Evolutionary conservation across 345 rosid species (phyloP), one percentile per base, ranked within the genome.

Genomic region (Passiflora organensis): DNA sequence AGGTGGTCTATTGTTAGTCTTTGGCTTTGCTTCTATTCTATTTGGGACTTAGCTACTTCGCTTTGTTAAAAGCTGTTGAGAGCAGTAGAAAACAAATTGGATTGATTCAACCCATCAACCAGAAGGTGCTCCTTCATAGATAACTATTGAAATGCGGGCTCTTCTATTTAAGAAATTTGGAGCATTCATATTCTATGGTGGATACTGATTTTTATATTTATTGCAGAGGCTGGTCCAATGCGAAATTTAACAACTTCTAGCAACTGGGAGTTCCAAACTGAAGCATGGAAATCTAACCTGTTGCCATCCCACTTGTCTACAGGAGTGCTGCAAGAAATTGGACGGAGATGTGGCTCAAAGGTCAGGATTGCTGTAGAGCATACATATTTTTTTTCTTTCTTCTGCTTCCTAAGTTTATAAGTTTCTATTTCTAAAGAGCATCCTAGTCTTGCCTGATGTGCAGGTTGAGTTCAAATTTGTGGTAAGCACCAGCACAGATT

Each of bases 301-400:
- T 69, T 81, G 46, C 78, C 80, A 9, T 63, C 95, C 58, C 83
- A 83, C 70, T 70, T 93, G 59, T 82, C 71, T 57, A 82, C 85
- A 52, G 78, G 84, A 59, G 99, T 83, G 36, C 74, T 93, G 56
- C 97, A 83, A 47, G 97, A 93, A 79, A 93, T 89, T 76, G 99
- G 87, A 62, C 71, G 82, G 68, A 80, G 88, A 76, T 93, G 99
- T 69, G 76, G 88, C 72, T 80, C 95, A 38, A 85, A 86, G 95
- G 99, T 86, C 68, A 52, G 19, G 6, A 60, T 21, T 23, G 23
- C 12, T 60, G 49, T 13, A 20, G 37, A 23, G 56, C 22, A 28
- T 42, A 61, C 28, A 10, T 53, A 42, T 21, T 63, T 51, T 54
- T n/a, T 15, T 45, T 57, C 17, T 15, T 38, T 46, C n/a, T 34